Conservation (phyloP, 176 grass and related monocot genomes). For the Secale cereale region DNA sequence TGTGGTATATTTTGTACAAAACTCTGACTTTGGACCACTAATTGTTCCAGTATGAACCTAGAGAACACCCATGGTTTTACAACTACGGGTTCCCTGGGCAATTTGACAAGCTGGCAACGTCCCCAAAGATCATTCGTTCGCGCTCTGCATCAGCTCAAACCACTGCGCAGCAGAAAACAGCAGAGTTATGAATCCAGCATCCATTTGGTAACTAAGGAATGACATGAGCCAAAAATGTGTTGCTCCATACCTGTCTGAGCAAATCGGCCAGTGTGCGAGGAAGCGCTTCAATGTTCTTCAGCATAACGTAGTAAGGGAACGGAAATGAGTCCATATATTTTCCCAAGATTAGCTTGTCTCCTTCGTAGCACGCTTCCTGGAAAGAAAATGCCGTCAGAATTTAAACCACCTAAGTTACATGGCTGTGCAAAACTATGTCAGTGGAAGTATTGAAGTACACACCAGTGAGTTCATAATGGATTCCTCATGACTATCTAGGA, state of each 20-base stretch:
- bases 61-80: neutral
- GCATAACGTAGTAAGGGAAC: conserved; percentile 81
- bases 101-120: neutral
- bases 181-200: neutral
- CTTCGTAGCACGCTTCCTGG: conserved; percentile 58
- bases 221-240: neutral
- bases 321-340: conserved; percentile 86
- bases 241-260: conserved; percentile 75
- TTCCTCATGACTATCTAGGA: conserved; percentile 74
- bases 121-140: conserved; percentile 44
- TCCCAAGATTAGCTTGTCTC: conserved; percentile 21
- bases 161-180: conserved; percentile 58
- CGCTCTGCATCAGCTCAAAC: conserved; percentile 87
- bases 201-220: neutral
- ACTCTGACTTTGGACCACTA: neutral
- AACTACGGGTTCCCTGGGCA: neutral
- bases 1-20: conserved; percentile 28
- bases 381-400: conserved; percentile 17
- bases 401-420: neutral
- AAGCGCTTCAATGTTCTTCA: conserved; percentile 83
- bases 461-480: conserved; percentile 78
- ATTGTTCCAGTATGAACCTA: neutral
- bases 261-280: conserved; percentile 87
- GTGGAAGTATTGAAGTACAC: neutral
- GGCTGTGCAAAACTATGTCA: neutral